Evolutionary conservation across 805 yeast genomes (phyloP).

Genomic region (Barnettozyma sucrosica): DNA sequence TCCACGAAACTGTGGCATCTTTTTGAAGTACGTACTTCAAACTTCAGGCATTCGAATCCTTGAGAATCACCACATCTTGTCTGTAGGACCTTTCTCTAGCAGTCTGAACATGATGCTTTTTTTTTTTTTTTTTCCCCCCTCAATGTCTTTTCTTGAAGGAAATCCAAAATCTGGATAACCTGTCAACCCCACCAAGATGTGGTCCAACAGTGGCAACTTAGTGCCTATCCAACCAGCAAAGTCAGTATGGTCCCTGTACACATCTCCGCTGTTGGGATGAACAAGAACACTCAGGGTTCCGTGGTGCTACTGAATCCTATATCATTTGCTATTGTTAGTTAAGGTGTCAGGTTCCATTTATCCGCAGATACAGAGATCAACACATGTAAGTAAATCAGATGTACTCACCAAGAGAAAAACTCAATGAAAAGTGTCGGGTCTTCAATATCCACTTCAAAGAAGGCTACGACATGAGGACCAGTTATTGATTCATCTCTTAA

Average conservation of each 20-base stretch:
- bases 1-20: slow-evolving; percentile 2
- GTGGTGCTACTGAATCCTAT: slow-evolving; percentile 39
- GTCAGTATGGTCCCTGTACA: slow-evolving; percentile 39
- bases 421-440: slow-evolving; percentile 36
- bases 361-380: neutral
- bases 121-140: slow-evolving; percentile 4
- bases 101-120: slow-evolving; percentile 14
- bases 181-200: slow-evolving; percentile 1
- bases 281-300: slow-evolving; percentile 45
- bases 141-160: slow-evolving; percentile 12
- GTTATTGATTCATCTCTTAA: slow-evolving; percentile 6
- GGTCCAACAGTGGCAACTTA: slow-evolving; percentile 23
- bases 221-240: slow-evolving; percentile 50
- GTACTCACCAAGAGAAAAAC: slow-evolving; percentile 35
- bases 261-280: slow-evolving; percentile 42
- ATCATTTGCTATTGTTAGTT: neutral
- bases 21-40: too few species aligned
- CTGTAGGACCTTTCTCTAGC: slow-evolving; percentile 7
- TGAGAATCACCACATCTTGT: slow-evolving; percentile 8
- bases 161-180: slow-evolving; percentile 12
- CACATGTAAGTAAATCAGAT: too few species aligned
- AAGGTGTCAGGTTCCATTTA: neutral
- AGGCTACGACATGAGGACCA: slow-evolving; percentile 44
- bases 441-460: slow-evolving; percentile 48
- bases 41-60: too few species aligned